Evolutionary conservation across 2,329 filamentous ascomycete species (phyloP).

Genomic region (Trichophyton simii): DNA sequence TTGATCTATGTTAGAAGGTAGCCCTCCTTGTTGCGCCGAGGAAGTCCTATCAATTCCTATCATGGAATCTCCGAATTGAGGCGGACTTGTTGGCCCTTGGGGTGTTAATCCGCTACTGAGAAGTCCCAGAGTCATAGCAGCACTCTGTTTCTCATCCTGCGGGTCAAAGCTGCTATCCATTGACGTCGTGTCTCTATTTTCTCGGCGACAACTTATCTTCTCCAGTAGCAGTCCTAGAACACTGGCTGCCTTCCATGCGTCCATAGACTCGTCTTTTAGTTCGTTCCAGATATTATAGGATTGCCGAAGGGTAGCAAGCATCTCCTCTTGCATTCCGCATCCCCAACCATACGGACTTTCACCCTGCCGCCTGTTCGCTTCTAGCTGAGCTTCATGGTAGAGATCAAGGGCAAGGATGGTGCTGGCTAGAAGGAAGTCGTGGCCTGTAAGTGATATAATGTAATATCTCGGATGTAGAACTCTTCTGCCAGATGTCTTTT

Average conservation of each 20-base stretch:
- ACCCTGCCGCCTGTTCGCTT: constrained; percentile 22
- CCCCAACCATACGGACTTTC: constrained; percentile 37
- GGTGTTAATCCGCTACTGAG: constrained; percentile 51
- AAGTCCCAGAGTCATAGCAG: constrained; percentile 59
- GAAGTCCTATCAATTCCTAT: constrained; percentile 17
- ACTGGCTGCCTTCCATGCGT: constrained; percentile 75
- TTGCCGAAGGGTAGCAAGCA: constrained; percentile 61
- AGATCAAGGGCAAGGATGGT: constrained; percentile 77
- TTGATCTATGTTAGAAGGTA: constrained; percentile 16
- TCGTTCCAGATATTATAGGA: constrained; percentile 70
- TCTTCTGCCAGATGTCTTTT: constrained; percentile 59
- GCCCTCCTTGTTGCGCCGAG: constrained; percentile 17
- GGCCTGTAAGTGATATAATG: constrained; percentile 64
- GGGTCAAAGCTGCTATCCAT: constrained; percentile 23
- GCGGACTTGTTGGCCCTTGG: constrained; percentile 22
- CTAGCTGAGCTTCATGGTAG: constrained; percentile 43
- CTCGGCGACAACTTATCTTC: constrained; percentile 46
- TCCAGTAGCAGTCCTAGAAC: constrained; percentile 74
- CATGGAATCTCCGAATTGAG: constrained; percentile 20
- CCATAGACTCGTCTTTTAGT: constrained; percentile 65
- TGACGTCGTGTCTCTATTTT: constrained; percentile 17
- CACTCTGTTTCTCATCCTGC: constrained; percentile 49
- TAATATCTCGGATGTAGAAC: constrained; percentile 65
- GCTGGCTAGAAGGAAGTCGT: constrained; percentile 74
- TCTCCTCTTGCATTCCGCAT: constrained; percentile 48